Percentiles rank a stretch among this genome's conserved stretches.
Evolutionary conservation across 208 protist species (phyloP).

Genomic region (Leptomonas pyrrhocoris): DNA sequence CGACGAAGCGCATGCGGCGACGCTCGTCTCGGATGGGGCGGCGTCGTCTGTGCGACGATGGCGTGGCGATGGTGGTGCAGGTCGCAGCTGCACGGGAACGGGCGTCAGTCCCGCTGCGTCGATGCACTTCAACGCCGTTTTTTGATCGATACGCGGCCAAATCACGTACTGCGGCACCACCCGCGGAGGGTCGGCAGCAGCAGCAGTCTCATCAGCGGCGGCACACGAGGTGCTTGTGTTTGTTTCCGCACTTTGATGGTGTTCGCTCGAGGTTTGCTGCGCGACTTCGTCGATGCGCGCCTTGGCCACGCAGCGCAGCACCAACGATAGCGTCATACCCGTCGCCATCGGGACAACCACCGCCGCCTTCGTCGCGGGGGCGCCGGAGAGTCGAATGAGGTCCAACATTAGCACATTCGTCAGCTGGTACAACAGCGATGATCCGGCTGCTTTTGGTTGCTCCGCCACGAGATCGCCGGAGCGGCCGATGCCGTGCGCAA

Average conservation of each 20-base stretch:
- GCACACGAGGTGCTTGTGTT: not conserved
- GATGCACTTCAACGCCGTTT: conserved; percentile 98
- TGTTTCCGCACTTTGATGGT: not conserved
- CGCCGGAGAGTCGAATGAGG: conserved; percentile 63
- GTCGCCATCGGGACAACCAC: conserved; percentile 96
- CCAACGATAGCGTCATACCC: conserved; percentile 94
- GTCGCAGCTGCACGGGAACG: conserved; percentile 57
- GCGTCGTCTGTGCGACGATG: not conserved
- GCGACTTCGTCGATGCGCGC: conserved; percentile 19
- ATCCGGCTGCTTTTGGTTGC: conserved; percentile 98
- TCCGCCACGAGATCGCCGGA: conserved; percentile 93
- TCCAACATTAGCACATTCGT: conserved; percentile 92
- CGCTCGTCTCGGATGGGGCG: not conserved
- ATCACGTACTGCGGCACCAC: conserved; percentile 86
- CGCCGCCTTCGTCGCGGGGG: conserved; percentile 40
- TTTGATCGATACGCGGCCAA: conserved; percentile 98
- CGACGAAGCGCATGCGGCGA: not conserved
- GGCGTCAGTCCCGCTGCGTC: conserved; percentile 76
- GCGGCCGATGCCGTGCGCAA: conserved; percentile 96
- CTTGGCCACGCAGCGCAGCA: conserved; percentile 67
- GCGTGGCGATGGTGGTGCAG: conserved; percentile 2
- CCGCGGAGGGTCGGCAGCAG: not conserved
- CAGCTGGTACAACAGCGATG: conserved; percentile 92
- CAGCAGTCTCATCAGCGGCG: not conserved
- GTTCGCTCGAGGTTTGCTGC: not conserved